Conservation (phyloP, 495 filamentous ascomycete species). For the Halenospora varia region DNA sequence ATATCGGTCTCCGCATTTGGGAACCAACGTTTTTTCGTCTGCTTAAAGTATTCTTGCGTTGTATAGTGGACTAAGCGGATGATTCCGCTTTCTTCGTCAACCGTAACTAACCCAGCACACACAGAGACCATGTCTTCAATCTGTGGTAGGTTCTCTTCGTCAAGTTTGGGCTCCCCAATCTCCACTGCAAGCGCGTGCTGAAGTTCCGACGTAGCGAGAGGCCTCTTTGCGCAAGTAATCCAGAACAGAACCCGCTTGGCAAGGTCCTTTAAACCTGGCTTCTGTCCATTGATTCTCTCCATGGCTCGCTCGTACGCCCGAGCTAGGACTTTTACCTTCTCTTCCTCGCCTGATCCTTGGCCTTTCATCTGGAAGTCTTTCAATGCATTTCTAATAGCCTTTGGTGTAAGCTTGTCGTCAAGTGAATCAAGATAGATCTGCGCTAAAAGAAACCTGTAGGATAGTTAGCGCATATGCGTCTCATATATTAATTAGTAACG, state of each 20-base stretch:
- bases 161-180: conserved; percentile 22
- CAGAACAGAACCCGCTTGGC: conserved; percentile 16
- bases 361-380: conserved; percentile 3
- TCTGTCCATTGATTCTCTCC: conserved; percentile 17
- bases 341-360: no score
- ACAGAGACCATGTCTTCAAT: conserved; percentile 30
- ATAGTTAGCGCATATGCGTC: no score
- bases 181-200: conserved; percentile 20
- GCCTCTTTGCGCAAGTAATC: conserved; percentile 20
- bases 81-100: conserved; percentile 42
- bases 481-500: no score
- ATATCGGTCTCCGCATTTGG: conserved; percentile 33
- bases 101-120: conserved; percentile 51
- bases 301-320: conserved; percentile 17
- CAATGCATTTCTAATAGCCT: conserved; percentile 6
- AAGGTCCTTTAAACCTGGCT: no score
- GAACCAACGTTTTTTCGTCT: conserved; percentile 31
- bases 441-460: conserved; percentile 20
- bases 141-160: conserved; percentile 30
- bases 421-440: conserved; percentile 19
- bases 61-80: no score
- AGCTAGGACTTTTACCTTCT: background rate
- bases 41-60: conserved; percentile 48
- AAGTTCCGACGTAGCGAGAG: conserved; percentile 13
- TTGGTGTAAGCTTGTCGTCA: conserved; percentile 6